Percentiles rank a stretch among this genome's conserved stretches.
Evolutionary conservation across 108 stramenopile genomes (phyloP).

Genomic region (Asterionellopsis glacialis): DNA sequence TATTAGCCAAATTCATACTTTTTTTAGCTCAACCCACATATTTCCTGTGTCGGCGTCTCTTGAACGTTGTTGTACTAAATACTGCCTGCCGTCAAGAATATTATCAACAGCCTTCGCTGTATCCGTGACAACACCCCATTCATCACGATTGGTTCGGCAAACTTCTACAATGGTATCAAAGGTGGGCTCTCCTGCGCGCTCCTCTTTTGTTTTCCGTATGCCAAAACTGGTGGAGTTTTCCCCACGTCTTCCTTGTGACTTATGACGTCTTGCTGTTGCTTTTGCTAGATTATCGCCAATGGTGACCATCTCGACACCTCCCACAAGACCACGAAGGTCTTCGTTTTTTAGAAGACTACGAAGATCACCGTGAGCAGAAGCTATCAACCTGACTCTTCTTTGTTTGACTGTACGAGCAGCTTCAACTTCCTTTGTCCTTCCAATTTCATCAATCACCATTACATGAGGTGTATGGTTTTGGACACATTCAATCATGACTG

Average conservation of each 20-base stretch:
- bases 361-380: constrained; percentile 63
- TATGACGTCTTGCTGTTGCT: constrained; percentile 11
- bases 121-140: constrained; percentile 33
- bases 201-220: constrained; percentile 12
- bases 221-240: background rate
- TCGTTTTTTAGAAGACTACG: constrained; percentile 39
- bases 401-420: constrained; percentile 45
- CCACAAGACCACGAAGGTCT: constrained; percentile 42
- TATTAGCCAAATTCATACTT: too few species aligned
- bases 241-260: background rate
- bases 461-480: constrained; percentile 62
- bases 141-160: constrained; percentile 15
- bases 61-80: constrained; percentile 20
- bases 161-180: constrained; percentile 51
- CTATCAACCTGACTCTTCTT: constrained; percentile 60
- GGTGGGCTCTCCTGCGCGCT: constrained; percentile 25
- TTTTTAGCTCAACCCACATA: too few species aligned
- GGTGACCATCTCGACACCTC: constrained; percentile 43
- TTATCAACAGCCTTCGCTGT: constrained; percentile 34
- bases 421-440: constrained; percentile 41
- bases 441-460: constrained; percentile 72
- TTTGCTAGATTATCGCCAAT: constrained; percentile 33
- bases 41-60: constrained; percentile 9
- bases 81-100: constrained; percentile 22
- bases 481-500: constrained; percentile 65